phyloP scores from a whole-genome alignment of 1,284 basidiomycete genomes.

The Earliella scabrosa region DNA sequence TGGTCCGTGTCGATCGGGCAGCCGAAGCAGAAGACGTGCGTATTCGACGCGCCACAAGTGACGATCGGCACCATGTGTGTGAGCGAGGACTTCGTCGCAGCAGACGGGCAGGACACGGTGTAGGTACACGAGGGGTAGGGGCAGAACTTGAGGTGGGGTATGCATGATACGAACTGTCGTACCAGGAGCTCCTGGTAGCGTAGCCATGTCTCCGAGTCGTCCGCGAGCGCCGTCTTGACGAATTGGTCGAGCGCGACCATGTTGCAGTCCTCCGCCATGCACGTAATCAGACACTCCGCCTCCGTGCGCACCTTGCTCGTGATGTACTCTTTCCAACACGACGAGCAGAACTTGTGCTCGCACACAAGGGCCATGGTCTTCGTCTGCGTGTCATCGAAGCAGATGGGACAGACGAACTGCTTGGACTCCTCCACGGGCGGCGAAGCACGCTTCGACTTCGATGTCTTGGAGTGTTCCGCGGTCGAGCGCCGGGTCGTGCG shows the following conservation, averaged over 20 bases:
- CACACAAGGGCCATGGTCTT: constrained; percentile 73
- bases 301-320: constrained; percentile 89
- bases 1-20: constrained; percentile 88
- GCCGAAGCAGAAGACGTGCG: constrained; percentile 90
- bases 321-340: constrained; percentile 89
- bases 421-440: constrained; percentile 34
- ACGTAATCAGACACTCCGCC: constrained; percentile 87
- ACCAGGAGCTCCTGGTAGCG: constrained; percentile 90
- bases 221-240: constrained; percentile 49
- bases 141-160: constrained; percentile 88
- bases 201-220: constrained; percentile 50
- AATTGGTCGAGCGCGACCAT: constrained; percentile 75
- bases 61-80: constrained; percentile 89
- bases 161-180: constrained; percentile 90
- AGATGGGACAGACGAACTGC: constrained; percentile 87
- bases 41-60: constrained; percentile 67
- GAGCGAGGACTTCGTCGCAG: constrained; percentile 75
- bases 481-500: constrained; percentile 49
- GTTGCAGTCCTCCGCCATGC: constrained; percentile 92
- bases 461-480: constrained; percentile 38
- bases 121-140: constrained; percentile 86
- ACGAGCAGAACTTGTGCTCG: constrained; percentile 82
- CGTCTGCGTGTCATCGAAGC: constrained; percentile 80
- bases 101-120: constrained; percentile 86
- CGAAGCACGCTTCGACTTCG: constrained; percentile 34